These are phyloP conservation scores for Curvularia sp. DNA, from an alignment of 2,329 filamentous ascomycete genomes.

Conservation along the genomic window DNA sequence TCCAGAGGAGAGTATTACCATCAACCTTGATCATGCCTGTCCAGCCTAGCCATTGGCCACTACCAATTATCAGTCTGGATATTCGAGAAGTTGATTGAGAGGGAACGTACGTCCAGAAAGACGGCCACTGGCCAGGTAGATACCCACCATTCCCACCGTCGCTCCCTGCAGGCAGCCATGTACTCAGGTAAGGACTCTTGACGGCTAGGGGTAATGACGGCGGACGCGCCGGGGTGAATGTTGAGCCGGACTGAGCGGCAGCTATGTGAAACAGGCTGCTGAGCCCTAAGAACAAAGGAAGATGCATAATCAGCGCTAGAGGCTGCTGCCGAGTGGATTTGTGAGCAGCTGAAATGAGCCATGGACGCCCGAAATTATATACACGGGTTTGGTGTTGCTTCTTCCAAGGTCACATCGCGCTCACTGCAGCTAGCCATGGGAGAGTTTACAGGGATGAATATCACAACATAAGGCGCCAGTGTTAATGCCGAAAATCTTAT, in stretches of 20 bases:
- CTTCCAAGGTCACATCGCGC: conserved; percentile 1
- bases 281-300: conserved; percentile 27
- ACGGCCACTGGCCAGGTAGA: conserved; percentile 72
- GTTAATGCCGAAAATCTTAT: conserved; percentile 2
- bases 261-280: conserved; percentile 25
- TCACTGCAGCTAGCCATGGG: conserved; percentile 10
- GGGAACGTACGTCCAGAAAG: conserved; percentile 65
- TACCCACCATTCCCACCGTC: conserved; percentile 70
- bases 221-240: conserved; percentile 69
- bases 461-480: background rate
- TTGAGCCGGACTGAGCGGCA: conserved; percentile 52
- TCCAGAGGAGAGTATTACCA: conserved; percentile 38
- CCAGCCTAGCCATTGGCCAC: conserved; percentile 68
- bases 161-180: conserved; percentile 70
- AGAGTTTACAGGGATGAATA: conserved; percentile 2
- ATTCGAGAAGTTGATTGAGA: conserved; percentile 51
- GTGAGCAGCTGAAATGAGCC: background rate
- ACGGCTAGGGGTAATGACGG: conserved; percentile 76
- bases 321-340: background rate
- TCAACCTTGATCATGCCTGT: conserved; percentile 74
- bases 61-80: conserved; percentile 36
- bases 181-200: conserved; percentile 75
- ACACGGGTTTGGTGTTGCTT: background rate
- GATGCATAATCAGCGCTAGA: conserved; percentile 27
- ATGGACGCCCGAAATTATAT: conserved; percentile 4